Evolutionary conservation across 106 monocot genomes (phyloP).

Genomic region (Phalaenopsis equestris): DNA sequence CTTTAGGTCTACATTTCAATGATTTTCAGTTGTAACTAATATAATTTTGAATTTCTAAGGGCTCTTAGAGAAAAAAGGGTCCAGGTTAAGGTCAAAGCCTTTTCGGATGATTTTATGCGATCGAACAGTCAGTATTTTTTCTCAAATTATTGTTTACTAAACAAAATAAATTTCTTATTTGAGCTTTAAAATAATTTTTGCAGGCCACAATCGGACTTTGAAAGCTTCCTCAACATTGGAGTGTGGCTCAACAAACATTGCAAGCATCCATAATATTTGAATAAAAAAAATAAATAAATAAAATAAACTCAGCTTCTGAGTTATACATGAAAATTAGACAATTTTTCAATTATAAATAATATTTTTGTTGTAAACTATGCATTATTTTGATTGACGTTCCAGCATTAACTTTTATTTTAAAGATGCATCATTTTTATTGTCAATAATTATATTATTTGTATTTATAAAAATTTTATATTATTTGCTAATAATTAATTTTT

Average conservation of each 20-base stretch:
- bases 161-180: too few relatives aligned
- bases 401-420: too few relatives aligned
- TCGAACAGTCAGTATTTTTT: slow-evolving; percentile 44
- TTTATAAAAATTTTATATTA: too few relatives aligned
- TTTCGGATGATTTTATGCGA: slow-evolving; percentile 81
- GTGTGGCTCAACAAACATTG: slow-evolving; percentile 86
- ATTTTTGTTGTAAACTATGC: too few relatives aligned
- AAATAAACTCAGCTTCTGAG: too few relatives aligned
- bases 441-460: too few relatives aligned
- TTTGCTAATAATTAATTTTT: too few relatives aligned
- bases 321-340: too few relatives aligned
- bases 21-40: background rate
- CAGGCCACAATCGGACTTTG: slow-evolving; percentile 94
- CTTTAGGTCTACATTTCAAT: background rate
- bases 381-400: too few relatives aligned
- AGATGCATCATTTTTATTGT: too few relatives aligned
- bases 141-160: background rate
- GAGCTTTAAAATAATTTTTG: slow-evolving; percentile 8
- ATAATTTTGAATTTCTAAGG: slow-evolving; percentile 6
- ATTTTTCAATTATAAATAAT: too few relatives aligned
- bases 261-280: background rate
- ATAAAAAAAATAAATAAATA: background rate
- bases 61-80: slow-evolving; percentile 75
- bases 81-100: slow-evolving; percentile 72
- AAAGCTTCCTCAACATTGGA: slow-evolving; percentile 91